phyloP scores from a whole-genome alignment of 331 rosid genomes.

The Stylosanthes scabra region DNA sequence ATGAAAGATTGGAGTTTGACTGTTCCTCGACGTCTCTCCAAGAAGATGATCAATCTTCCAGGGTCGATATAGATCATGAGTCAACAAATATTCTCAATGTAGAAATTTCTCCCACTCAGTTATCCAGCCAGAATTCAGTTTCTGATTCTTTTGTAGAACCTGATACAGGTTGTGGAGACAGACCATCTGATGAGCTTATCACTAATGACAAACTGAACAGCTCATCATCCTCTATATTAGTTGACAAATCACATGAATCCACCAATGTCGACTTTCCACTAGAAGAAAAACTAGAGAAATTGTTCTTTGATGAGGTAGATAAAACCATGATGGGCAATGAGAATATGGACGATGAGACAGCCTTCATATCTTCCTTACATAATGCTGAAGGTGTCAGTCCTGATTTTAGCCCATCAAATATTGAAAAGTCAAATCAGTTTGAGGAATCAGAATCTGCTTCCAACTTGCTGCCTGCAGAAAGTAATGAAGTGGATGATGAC shows the following conservation, averaged over 20 bases:
- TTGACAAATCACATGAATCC: slow-evolving; percentile 38
- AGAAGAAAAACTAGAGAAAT: slow-evolving; percentile 53
- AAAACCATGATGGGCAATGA: slow-evolving; percentile 38
- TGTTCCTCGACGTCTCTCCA: slow-evolving; percentile 29
- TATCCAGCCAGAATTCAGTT: slow-evolving; percentile 41
- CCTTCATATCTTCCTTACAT: slow-evolving; percentile 69
- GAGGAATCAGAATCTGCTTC: slow-evolving; percentile 42
- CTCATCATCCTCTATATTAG: slow-evolving; percentile 44
- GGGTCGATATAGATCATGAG: slow-evolving; percentile 43
- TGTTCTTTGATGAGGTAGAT: slow-evolving; percentile 52
- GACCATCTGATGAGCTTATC: slow-evolving; percentile 24
- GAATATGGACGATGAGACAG: slow-evolving; percentile 55
- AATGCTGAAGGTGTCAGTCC: slow-evolving; percentile 43
- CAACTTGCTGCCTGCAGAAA: slow-evolving; percentile 36
- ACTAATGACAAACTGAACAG: slow-evolving; percentile 36
- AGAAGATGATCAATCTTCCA: slow-evolving; percentile 41
- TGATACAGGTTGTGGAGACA: slow-evolving; percentile 25
- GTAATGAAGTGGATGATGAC: slow-evolving; percentile 44
- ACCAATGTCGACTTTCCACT: slow-evolving; percentile 41
- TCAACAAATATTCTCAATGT: slow-evolving; percentile 29
- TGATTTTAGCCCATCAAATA: slow-evolving; percentile 45
- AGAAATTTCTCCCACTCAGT: slow-evolving; percentile 44
- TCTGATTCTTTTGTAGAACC: slow-evolving; percentile 39
- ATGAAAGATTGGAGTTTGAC: slow-evolving; percentile 38
- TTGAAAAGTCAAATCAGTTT: slow-evolving; percentile 37